These are phyloP conservation scores for Gossypium anomalum DNA, from an alignment of 345 rosid genomes.

Conservation along the genomic window DNA sequence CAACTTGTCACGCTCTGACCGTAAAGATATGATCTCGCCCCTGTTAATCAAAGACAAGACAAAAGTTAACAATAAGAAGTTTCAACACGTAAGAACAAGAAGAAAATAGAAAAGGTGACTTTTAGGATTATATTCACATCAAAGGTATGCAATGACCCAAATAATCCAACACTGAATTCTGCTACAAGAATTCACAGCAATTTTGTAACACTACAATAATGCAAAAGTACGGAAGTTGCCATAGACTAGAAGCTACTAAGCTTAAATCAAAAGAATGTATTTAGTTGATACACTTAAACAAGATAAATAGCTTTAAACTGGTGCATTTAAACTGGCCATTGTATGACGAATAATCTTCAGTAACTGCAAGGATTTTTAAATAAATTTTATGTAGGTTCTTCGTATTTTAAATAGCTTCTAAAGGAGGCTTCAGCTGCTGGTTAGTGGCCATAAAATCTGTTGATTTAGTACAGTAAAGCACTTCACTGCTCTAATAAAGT, in stretches of 20 bases:
- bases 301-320: neutral
- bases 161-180: neutral
- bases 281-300: neutral
- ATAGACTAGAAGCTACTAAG: neutral
- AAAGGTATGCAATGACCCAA: neutral
- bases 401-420: neutral
- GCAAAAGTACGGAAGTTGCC: neutral
- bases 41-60: constrained; percentile 30
- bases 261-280: neutral
- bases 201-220: neutral
- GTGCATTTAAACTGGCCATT: neutral
- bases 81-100: neutral
- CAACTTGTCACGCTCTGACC: constrained; percentile 78
- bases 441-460: neutral
- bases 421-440: neutral
- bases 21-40: constrained; percentile 58
- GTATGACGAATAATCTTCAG: neutral
- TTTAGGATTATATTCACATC: neutral
- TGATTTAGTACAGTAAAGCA: neutral
- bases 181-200: neutral
- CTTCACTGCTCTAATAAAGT: neutral
- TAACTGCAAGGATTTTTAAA: neutral
- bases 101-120: neutral
- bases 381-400: neutral
- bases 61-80: neutral